These are phyloP conservation scores for cucumber (Cucumis sativus) DNA, from an alignment of 306 rosid genomes.

Conservation along the genomic window DNA sequence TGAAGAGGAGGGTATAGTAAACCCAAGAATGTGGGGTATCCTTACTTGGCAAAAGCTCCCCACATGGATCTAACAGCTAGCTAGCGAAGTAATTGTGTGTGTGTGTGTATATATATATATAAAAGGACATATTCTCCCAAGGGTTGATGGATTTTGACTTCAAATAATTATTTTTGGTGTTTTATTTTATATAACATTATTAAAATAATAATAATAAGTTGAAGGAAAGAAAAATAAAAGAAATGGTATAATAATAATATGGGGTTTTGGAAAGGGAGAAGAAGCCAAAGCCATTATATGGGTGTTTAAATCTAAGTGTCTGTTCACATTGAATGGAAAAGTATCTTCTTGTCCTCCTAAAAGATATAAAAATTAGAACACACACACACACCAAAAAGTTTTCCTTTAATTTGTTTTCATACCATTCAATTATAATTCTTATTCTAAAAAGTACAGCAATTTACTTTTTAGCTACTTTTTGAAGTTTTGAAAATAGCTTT, in stretches of 20 bases:
- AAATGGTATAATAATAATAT: not conserved
- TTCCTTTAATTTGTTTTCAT: not conserved
- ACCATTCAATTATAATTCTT: not conserved
- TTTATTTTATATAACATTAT: too few relatives aligned
- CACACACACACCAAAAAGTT: not conserved
- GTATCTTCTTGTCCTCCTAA: not conserved
- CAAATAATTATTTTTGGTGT: not conserved
- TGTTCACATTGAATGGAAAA: not conserved
- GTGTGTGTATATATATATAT: too few relatives aligned
- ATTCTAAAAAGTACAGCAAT: not conserved
- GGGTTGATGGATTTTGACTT: not conserved
- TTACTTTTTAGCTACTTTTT: too few relatives aligned
- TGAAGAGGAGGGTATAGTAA: too few relatives aligned
- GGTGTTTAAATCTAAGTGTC: not conserved
- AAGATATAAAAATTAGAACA: too few relatives aligned
- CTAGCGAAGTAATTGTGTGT: too few relatives aligned
- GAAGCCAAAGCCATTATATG: not conserved
- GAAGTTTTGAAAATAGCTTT: not conserved
- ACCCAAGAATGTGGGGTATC: too few relatives aligned
- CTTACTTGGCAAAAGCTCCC: not conserved
- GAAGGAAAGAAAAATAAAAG: not conserved
- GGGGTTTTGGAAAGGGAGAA: not conserved
- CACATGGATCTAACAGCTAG: not conserved
- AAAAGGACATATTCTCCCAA: too few relatives aligned
- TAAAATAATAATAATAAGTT: too few relatives aligned